Percentiles rank a stretch among this genome's conserved stretches.
Conservation (phyloP, 2,329 filamentous ascomycete genomes). For the Dactylellina cionopaga region DNA sequence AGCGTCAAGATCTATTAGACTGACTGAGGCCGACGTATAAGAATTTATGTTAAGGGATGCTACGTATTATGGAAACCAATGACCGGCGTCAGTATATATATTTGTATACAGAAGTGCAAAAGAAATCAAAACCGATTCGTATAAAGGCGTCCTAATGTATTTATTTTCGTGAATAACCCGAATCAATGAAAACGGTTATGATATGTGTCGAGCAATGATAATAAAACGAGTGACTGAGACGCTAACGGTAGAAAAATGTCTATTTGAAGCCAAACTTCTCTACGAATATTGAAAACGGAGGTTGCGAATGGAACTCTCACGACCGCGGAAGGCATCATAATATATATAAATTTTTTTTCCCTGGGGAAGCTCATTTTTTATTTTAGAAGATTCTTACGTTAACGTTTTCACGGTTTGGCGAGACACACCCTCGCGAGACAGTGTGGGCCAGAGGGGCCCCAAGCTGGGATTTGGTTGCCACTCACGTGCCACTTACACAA, state of each 20-base stretch:
- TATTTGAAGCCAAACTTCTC: slow-evolving; percentile 38
- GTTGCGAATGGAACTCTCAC: slow-evolving; percentile 32
- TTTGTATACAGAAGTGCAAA: neutral
- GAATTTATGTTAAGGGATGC: neutral
- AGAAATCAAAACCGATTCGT: slow-evolving; percentile 20
- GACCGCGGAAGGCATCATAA: slow-evolving; percentile 38
- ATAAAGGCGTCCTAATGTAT: slow-evolving; percentile 34
- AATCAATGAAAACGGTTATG: slow-evolving; percentile 4
- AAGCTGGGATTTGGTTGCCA: too few species aligned
- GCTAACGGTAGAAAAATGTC: slow-evolving; percentile 48
- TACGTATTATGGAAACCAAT: slow-evolving; percentile 26
- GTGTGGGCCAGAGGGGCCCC: too few species aligned
- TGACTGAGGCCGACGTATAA: too few species aligned
- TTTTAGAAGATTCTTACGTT: slow-evolving; percentile 53
- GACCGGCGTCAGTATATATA: slow-evolving; percentile 42
- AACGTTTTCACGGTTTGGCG: too few species aligned
- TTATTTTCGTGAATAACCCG: too few species aligned
- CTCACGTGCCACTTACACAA: too few species aligned
- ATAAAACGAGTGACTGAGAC: slow-evolving; percentile 46
- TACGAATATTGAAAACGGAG: slow-evolving; percentile 40
- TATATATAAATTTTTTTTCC: slow-evolving; percentile 52
- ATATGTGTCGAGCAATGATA: slow-evolving; percentile 25
- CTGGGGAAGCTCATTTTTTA: slow-evolving; percentile 51
- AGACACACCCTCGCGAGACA: too few species aligned
- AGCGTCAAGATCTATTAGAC: too few species aligned